Base-by-base conservation (phyloP, 208 protist genomes). In the Crithidia expoeki region DNA sequence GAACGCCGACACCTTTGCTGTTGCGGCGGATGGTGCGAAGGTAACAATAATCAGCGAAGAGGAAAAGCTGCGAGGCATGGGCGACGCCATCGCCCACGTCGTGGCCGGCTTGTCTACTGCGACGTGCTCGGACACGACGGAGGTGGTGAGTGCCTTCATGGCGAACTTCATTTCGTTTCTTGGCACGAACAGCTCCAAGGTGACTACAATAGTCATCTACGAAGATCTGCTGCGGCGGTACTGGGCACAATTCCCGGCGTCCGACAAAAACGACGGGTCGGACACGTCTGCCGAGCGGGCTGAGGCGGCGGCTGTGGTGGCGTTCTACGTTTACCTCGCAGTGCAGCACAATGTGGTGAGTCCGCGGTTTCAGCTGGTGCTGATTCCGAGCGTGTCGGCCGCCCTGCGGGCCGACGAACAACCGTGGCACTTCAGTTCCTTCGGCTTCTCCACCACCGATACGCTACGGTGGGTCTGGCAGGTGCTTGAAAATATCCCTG, bases 201-300 rank as follows among this genome's bases (percentile, higher is more conserved):
- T 76, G 10, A 61, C 74, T 6, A 71, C 68, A 12, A 28, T 88
- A 40, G 53, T 79, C 21, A n/a, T 83, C n/a, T 77, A 83, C 51
- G 77, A 75, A n/a, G 80, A 80, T n/a, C 56, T 84, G 30, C 56
- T 88, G 30, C 59, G 58, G 28, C 70, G 75, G 1, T 81, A 85
- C 65, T 69, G 78, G 19, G 66, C 59, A 2, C 53, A 70, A 27
- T 82, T 66, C 27, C 61, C 73, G 25, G 68, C 28, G 38, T 25
- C 57, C 10, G 64, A 56, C 36, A 56, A 0, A 27, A 72, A 33
- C 7, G 32, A 21, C n/a, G 34, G 10, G n/a, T 23, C 1, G 28
- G 28, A 1, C 16, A 38, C n/a, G 2, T 28, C 14, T 25, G n/a
- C 36, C 2, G 34, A 27, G 17, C 6, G 25, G 11, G 74, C 71